A percentile compares a stretch with the other conserved stretches of the same genome.
These are phyloP conservation scores for Wickerhamomyces canadensis DNA, from an alignment of 805 yeast species.

Conservation along the genomic window DNA sequence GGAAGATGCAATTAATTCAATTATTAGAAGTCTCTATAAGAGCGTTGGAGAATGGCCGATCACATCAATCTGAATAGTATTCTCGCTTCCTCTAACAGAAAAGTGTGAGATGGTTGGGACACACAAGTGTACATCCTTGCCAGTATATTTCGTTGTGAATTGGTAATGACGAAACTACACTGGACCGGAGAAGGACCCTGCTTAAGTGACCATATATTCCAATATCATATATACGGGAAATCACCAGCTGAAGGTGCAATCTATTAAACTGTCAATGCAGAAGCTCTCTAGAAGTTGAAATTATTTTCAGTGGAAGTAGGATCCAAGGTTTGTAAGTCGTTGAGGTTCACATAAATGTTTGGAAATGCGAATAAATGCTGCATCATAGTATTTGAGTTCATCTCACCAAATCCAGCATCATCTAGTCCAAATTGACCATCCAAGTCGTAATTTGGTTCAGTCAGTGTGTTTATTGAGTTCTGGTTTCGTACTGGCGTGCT, in stretches of 20 bases:
- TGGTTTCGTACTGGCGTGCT: no score
- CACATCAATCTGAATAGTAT: neutral
- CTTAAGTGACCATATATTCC: neutral
- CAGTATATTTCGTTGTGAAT: no score
- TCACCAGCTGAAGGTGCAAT: no score
- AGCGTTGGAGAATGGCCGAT: neutral
- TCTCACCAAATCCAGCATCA: neutral
- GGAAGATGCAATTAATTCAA: no score
- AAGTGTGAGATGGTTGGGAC: no score
- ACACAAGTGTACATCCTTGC: no score
- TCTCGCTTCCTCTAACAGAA: no score
- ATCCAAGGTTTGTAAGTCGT: constrained; percentile 1
- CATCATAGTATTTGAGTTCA: neutral
- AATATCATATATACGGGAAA: no score
- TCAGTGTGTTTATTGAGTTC: no score
- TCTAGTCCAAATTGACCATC: neutral
- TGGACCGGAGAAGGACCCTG: neutral
- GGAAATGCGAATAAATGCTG: constrained; percentile 5
- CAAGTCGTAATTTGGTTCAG: neutral
- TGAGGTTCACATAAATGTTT: constrained; percentile 2
- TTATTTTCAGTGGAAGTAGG: neutral
- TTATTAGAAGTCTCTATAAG: no score
- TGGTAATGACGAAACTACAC: neutral
- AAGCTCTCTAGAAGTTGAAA: neutral
- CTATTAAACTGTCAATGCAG: no score